These are phyloP conservation scores for Phytophthora syringae DNA, from an alignment of 352 stramenopile species.

Conservation along the genomic window DNA sequence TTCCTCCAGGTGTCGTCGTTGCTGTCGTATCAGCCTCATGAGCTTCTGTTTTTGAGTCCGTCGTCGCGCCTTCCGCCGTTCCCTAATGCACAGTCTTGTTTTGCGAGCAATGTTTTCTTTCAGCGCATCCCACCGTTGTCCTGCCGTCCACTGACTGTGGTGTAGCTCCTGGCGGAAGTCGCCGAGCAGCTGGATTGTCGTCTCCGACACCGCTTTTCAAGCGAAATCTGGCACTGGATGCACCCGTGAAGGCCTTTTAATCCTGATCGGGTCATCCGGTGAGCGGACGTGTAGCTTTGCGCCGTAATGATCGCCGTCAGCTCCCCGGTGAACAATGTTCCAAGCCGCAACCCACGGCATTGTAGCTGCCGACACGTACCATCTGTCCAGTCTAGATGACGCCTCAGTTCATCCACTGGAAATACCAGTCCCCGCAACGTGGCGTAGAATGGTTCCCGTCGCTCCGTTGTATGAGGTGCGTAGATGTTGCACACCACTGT, in stretches of 20 bases:
- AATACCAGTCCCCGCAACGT: background rate
- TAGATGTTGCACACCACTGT: background rate
- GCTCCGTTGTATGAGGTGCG: background rate
- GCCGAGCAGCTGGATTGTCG: background rate
- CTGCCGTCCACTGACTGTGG: too few relatives aligned
- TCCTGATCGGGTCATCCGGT: background rate
- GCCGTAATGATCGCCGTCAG: background rate
- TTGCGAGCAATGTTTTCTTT: too few relatives aligned
- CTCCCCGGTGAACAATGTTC: constrained; percentile 19
- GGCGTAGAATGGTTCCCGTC: background rate
- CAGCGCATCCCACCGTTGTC: too few relatives aligned
- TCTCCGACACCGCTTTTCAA: background rate
- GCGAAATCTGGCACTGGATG: background rate
- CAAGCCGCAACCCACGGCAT: constrained; percentile 49
- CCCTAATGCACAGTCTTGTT: too few relatives aligned
- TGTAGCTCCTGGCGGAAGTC: background rate
- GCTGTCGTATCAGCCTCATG: too few relatives aligned
- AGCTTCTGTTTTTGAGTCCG: too few relatives aligned
- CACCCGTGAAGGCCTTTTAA: background rate
- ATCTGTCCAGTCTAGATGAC: constrained; percentile 13
- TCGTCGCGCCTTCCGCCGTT: too few relatives aligned
- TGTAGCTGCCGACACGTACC: constrained; percentile 49
- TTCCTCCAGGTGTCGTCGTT: too few relatives aligned
- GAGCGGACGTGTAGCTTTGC: background rate
- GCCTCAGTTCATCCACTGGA: background rate